These are phyloP conservation scores for Penicillium sp. DNA, from an alignment of 2,329 filamentous ascomycete genomes.

Conservation along the genomic window DNA sequence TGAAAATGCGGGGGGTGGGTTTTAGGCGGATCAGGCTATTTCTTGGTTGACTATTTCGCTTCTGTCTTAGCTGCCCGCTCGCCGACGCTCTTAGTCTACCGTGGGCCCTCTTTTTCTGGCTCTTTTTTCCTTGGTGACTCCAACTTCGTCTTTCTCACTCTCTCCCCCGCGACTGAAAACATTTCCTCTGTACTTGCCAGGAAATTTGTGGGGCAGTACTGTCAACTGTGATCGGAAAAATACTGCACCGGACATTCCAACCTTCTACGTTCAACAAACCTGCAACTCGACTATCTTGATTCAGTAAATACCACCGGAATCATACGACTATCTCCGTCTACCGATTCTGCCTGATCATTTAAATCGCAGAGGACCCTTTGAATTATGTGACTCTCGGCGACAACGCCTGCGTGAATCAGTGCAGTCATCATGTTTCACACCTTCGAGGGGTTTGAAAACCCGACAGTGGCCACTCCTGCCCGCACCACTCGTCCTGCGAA, in stretches of 20 bases:
- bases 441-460: slow-evolving; percentile 47
- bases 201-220: not conserved
- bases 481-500: slow-evolving; percentile 34
- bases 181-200: not conserved
- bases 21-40: slow-evolving; percentile 25
- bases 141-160: not conserved
- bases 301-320: not conserved
- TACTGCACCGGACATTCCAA: not conserved
- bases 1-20: slow-evolving; percentile 26
- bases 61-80: slow-evolving; percentile 15
- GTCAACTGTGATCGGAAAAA: not conserved
- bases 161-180: not conserved
- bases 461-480: slow-evolving; percentile 32
- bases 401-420: slow-evolving; percentile 10
- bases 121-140: slow-evolving; percentile 1
- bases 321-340: not conserved
- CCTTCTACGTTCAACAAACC: too few species aligned
- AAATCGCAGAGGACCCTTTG: slow-evolving; percentile 13
- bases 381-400: slow-evolving; percentile 21
- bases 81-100: slow-evolving; percentile 12
- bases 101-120: slow-evolving; percentile 8
- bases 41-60: slow-evolving; percentile 15
- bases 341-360: slow-evolving; percentile 9
- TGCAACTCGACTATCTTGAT: not conserved
- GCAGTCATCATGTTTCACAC: slow-evolving; percentile 45